Evolutionary conservation across 805 yeast species (phyloP).

Genomic region (Nakazawaea pomicola): DNA sequence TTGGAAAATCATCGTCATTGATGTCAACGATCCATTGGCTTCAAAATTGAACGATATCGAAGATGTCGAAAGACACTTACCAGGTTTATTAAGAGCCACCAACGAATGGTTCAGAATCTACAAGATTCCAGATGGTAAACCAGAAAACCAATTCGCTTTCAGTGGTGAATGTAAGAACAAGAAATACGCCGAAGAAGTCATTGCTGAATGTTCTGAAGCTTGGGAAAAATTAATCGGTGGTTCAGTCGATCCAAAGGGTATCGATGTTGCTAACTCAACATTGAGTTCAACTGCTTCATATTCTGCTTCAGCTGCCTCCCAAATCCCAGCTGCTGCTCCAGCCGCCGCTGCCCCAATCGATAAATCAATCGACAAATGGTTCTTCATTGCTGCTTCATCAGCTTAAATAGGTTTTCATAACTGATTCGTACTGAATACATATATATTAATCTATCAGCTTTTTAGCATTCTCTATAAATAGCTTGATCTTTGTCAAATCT

Average conservation of each 20-base stretch:
- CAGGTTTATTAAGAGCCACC: constrained; percentile 90
- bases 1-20: constrained; percentile 90
- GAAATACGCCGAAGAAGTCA: constrained; percentile 79
- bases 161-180: constrained; percentile 87
- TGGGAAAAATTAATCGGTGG: constrained; percentile 77
- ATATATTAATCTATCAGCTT: too few relatives aligned
- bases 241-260: constrained; percentile 57
- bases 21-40: constrained; percentile 85
- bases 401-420: constrained; percentile 32
- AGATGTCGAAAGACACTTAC: constrained; percentile 85
- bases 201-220: constrained; percentile 77
- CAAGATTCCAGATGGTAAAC: constrained; percentile 97
- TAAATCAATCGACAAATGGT: constrained; percentile 96
- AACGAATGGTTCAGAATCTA: constrained; percentile 98
- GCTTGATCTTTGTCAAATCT: constrained; percentile 56
- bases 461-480: constrained; percentile 54
- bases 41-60: constrained; percentile 81
- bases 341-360: constrained; percentile 91
- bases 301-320: constrained; percentile 40
- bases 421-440: too few relatives aligned
- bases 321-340: constrained; percentile 67
- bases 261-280: constrained; percentile 73
- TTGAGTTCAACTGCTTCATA: constrained; percentile 51
- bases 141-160: constrained; percentile 95
- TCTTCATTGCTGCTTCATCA: constrained; percentile 86